Evolutionary conservation across 768 basidiomycete species (phyloP), one percentile per base, ranked within the genome.

Genomic region (Tricholomella constricta): DNA sequence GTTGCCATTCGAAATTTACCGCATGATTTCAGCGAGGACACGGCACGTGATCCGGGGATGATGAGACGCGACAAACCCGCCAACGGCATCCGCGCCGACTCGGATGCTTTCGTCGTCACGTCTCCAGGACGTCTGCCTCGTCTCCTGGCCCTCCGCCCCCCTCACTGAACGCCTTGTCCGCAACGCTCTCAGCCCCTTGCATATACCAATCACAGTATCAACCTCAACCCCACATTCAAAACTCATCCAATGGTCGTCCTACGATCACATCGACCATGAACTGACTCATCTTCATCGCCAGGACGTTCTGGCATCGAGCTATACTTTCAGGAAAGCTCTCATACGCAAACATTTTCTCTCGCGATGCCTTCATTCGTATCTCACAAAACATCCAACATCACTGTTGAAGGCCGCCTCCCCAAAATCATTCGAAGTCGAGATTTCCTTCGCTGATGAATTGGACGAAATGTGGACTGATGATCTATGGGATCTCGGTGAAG

Each of bases 331-430:
- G 54, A 97, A 98, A 69, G 87, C 89, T 31, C 78, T 99, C 49
- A 98, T 98, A 57, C 83, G 97, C 49, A 98, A 98, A 69, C 93
- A 97, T 64, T 94, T 88, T 65, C 78, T 99, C 2, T 87, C 93
- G 4, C 81, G 83, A 29, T 85, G 84, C 45, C 79, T 93, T 17
- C 80, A 79, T 37, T 80, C 82, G 15, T 93, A 91, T 68, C 63
- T 86, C 43, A 82, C 77, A 36, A 98, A 98, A 72, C 74, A 84
- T 64, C 77, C 83, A 4, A 52, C 75, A 12, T 86, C 89, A 15
- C 48, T 73, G 6, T 77, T 98, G 32, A 71, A 64, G 42, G 62
- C 60, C 27, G 78, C 84, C 11, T 73, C 82, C 12, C 95, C 95
- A 12, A 72, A 70, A 57, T 94, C 93, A 7, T 95, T 86, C 78